Base-by-base conservation (phyloP, 805 yeast species). In the Cyberlindnera misumaiensis region DNA sequence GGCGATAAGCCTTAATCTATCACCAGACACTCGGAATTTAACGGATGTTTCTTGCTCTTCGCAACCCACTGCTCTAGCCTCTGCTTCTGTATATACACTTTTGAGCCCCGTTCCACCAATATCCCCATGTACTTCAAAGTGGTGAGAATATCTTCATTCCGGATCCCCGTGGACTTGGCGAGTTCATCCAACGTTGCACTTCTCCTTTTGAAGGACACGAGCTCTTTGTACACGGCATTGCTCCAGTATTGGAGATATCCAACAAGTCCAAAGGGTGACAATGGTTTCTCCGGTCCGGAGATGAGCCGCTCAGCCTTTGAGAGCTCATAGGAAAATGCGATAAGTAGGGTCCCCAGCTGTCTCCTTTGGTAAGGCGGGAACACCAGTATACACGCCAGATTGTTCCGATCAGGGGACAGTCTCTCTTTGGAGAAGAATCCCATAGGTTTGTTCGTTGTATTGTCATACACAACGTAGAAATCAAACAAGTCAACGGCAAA, bases 391-490 rank as follows among this genome's bases (percentile, higher is more conserved):
- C 97, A 93, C 0, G 97, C 96, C 28, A 93, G 64, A 55, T 90
- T 93, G 57, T 89, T 85, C 36, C 76, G 71, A 38, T 84, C 90
- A 59, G 72, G 70, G 0, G 96, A 80, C 0, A 83, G 64, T 32
- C 82, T 63, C 53, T 93, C 98, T 49, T 85, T 84, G 11, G 97
- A 88, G 53, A 87, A 93, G 55, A 87, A 93, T 1, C 97, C 98
- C 81, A 89, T 80, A 2, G 90, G 89, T 37, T 63, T 56, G 48
- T 62, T 46, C 43, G 66, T 36, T 36, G 52, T 64, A 2, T 58
- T 59, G 18, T 83, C 81, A 55, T 81, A 85, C 3, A 80, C 65
- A 20, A 87, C 70, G 57, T 79, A 93, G 58, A 87, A 86, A 44
- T 84, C 89, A 59, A 83, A 90, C 39, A 74, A 72, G 28, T 83